Conservation (phyloP, 495 filamentous ascomycete species). For the Friedmanniomyces endolithicus region DNA sequence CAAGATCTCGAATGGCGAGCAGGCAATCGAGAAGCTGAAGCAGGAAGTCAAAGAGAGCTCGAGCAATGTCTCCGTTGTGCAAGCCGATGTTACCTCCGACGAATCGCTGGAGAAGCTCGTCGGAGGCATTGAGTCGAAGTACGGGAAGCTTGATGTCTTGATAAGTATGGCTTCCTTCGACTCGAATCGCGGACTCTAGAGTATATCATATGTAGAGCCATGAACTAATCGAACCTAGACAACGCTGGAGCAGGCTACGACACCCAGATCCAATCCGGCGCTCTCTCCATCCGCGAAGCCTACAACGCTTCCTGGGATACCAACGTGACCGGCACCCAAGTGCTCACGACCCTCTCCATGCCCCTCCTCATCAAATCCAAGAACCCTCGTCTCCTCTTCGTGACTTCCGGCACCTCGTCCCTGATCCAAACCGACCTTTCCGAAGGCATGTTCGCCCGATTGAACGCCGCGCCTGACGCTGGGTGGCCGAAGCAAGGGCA, state of each 20-base stretch:
- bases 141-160: slow-evolving; percentile 23
- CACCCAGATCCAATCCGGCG: slow-evolving; percentile 23
- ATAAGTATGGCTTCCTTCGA: slow-evolving; percentile 10
- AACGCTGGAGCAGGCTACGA: slow-evolving; percentile 26
- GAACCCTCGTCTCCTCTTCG: slow-evolving; percentile 37
- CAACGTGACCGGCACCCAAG: slow-evolving; percentile 40
- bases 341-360: slow-evolving; percentile 35
- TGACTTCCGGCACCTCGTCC: slow-evolving; percentile 37
- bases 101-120: slow-evolving; percentile 28
- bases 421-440: slow-evolving; percentile 31
- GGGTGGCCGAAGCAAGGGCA: slow-evolving; percentile 37
- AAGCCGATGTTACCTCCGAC: slow-evolving; percentile 28
- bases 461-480: slow-evolving; percentile 26
- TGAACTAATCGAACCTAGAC: background rate
- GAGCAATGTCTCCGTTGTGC: slow-evolving; percentile 22
- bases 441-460: slow-evolving; percentile 18
- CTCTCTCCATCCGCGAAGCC: slow-evolving; percentile 32
- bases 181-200: no score
- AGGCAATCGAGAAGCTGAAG: slow-evolving; percentile 24
- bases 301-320: slow-evolving; percentile 37
- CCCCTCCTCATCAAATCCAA: slow-evolving; percentile 39
- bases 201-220: no score
- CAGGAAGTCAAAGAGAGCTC: slow-evolving; percentile 19
- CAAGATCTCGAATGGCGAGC: slow-evolving; percentile 24
- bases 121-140: slow-evolving; percentile 20